Conservation (phyloP, 805 yeast genomes). For the Saturnispora serradocipensis region DNA sequence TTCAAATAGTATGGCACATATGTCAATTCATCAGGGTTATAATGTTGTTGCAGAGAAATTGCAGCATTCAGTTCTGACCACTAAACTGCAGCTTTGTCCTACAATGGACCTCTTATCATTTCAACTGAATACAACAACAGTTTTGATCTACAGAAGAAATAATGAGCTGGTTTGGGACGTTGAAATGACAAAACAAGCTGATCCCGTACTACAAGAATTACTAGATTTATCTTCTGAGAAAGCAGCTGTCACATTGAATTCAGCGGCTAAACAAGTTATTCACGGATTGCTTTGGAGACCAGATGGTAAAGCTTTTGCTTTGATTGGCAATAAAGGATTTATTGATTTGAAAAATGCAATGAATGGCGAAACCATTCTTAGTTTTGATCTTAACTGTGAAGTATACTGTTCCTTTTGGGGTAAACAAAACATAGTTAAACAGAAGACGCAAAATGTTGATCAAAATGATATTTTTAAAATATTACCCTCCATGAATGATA, state of each 20-base stretch:
- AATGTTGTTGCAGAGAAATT: not conserved
- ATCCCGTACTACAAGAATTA: slow-evolving; percentile 5
- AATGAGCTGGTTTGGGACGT: slow-evolving; percentile 28
- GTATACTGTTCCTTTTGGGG: slow-evolving; percentile 20
- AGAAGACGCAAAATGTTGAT: not conserved
- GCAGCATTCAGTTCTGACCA: not conserved
- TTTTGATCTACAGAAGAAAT: slow-evolving; percentile 26
- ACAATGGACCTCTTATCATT: slow-evolving; percentile 28
- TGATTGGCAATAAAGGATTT: slow-evolving; percentile 18
- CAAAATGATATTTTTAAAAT: not conserved
- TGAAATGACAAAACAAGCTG: slow-evolving; percentile 5
- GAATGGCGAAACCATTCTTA: slow-evolving; percentile 21
- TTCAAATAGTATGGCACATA: not conserved
- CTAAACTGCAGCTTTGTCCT: slow-evolving; percentile 25
- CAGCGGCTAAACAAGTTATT: not conserved
- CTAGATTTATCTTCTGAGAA: not conserved
- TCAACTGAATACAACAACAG: slow-evolving; percentile 20
- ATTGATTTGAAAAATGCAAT: slow-evolving; percentile 24
- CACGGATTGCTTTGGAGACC: slow-evolving; percentile 20
- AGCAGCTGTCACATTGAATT: not conserved
- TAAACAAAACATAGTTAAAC: not conserved
- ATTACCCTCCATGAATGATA: slow-evolving; percentile 11
- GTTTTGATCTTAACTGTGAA: slow-evolving; percentile 12
- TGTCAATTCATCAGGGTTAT: not conserved
- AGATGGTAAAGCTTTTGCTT: slow-evolving; percentile 26